Evolutionary conservation across 495 filamentous ascomycete species (phyloP), one percentile per base, ranked within the genome.

Genomic region (Penicillium ucsense): DNA sequence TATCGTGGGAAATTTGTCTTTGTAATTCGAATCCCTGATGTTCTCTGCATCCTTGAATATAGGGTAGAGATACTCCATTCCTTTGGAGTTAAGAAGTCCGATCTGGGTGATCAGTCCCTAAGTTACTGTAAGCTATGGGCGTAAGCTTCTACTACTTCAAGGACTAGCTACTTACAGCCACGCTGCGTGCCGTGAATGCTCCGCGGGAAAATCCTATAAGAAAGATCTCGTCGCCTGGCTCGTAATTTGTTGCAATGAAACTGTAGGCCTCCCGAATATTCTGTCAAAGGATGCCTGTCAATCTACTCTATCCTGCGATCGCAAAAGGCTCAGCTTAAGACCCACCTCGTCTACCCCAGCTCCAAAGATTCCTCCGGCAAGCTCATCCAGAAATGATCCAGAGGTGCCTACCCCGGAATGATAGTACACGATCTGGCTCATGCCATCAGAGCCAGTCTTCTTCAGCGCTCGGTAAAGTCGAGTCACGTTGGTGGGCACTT

Each of bases 181-280:
- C 78, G 32, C 73, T 77, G 45, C 84, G 71, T 2, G 81, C 82
- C 0, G 83, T 86, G 53, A 82, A 88, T n/a, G 83, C 83, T 6
- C 84, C 83, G 3, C 84, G 73, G 29, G 82, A 86, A 64, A 87
- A 88, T 6, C 84, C 84, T 28, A 86, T 50, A 28, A 88, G 68
- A 45, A 86, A 70, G 38, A 87, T 85, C 51, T 87, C 81, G 54
- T 87, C 84, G 8, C 79, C 77, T 20, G 77, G 73, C 31, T 73
- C 63, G 51, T 80, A 86, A 65, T 88, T 88, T 38, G 78, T 77
- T 27, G 75, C 74, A 10, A 86, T 58, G 53, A 85, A 87, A 5
- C 75, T 70, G 57, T 88, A 88, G 0, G 74, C 78, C 53, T 82
- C 79, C 27, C 80, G 71, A 39, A 88, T 77, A 53, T 84, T 78